phyloP scores from a whole-genome alignment of 345 rosid species.

The Salix koriyanagi region DNA sequence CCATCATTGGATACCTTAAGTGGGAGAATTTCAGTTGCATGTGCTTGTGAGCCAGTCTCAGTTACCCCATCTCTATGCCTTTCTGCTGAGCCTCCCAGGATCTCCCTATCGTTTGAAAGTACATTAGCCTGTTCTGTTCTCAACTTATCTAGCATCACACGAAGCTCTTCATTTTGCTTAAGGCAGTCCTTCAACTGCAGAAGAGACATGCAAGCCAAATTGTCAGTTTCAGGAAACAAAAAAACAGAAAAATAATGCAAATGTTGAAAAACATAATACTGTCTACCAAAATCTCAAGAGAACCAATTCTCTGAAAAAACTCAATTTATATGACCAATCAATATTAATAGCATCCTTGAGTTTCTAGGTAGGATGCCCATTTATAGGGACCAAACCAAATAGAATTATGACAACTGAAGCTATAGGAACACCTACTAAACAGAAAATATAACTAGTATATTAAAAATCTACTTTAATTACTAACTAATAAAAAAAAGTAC shows the following conservation, averaged over 20 bases:
- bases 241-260: background rate
- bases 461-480: background rate
- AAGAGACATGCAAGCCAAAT: background rate
- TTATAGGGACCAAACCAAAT: background rate
- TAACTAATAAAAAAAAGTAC: no score
- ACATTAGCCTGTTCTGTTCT: conserved; percentile 62
- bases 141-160: conserved; percentile 55
- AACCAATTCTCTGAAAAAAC: background rate
- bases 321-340: background rate
- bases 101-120: conserved; percentile 20
- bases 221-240: background rate
- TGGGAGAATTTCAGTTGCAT: conserved; percentile 46
- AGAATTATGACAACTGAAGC: background rate
- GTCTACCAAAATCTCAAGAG: background rate
- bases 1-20: conserved; percentile 50
- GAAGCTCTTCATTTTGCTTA: conserved; percentile 82
- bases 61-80: conserved; percentile 26
- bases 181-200: conserved; percentile 81
- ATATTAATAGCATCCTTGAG: background rate
- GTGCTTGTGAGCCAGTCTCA: conserved; percentile 30
- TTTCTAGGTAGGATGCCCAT: background rate
- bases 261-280: background rate
- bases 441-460: background rate
- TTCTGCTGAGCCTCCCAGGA: conserved; percentile 23
- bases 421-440: background rate